These are phyloP conservation scores for Cyberlindnera sargentensis DNA, from an alignment of 805 yeast genomes.

Conservation along the genomic window DNA sequence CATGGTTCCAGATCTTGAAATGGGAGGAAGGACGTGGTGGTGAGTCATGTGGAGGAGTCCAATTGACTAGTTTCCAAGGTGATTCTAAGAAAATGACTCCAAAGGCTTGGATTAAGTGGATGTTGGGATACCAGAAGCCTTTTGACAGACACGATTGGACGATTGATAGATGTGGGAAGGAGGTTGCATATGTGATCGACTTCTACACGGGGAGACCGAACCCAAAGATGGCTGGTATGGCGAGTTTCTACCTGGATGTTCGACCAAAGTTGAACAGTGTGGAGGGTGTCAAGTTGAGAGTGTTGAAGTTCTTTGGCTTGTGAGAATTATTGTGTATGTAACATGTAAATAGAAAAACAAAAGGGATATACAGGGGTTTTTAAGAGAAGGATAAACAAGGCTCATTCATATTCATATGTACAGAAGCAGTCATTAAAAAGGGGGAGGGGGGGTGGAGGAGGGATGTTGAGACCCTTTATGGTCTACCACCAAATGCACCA, in stretches of 20 bases:
- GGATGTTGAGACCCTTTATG: constrained; percentile 8
- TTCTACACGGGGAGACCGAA: constrained; percentile 60
- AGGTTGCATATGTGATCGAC: constrained; percentile 87
- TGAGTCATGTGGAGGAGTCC: constrained; percentile 75
- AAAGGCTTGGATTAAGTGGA: constrained; percentile 60
- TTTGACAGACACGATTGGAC: constrained; percentile 97
- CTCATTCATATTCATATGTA: no score
- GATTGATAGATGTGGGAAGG: constrained; percentile 75
- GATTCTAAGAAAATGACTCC: constrained; percentile 84
- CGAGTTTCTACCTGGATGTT: constrained; percentile 75
- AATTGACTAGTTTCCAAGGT: constrained; percentile 81
- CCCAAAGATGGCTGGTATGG: constrained; percentile 37
- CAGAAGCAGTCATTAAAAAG: constrained; percentile 1
- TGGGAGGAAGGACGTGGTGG: constrained; percentile 71
- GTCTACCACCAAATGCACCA: constrained; percentile 27
- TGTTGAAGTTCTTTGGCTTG: constrained; percentile 54
- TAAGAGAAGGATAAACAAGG: neutral
- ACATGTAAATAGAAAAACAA: constrained; percentile 1
- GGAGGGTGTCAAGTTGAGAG: constrained; percentile 74
- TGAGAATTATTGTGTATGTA: constrained; percentile 7
- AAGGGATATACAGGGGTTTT: neutral
- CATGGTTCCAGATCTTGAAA: constrained; percentile 74
- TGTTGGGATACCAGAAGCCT: constrained; percentile 67
- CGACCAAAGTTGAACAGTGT: constrained; percentile 80
- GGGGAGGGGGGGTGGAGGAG: no score